Evolutionary conservation across 495 filamentous ascomycete species (phyloP).

Genomic region (Aspergillus steynii): DNA sequence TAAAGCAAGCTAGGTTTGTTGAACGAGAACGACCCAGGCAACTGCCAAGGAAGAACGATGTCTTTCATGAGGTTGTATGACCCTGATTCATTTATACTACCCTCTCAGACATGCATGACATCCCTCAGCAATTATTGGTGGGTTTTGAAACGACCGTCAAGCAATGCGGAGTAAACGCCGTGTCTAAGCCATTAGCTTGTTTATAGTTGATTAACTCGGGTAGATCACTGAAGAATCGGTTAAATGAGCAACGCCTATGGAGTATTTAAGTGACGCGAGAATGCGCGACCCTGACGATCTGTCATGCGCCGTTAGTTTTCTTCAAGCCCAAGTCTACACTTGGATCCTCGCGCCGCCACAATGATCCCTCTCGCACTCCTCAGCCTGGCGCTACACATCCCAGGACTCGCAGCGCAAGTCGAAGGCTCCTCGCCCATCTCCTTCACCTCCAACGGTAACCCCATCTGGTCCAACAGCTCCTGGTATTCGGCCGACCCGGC

Average conservation of each 20-base stretch:
- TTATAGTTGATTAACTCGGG: not conserved
- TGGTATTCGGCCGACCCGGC: constrained; percentile 7
- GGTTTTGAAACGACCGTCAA: not conserved
- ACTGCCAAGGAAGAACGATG: no score
- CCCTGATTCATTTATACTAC: not conserved
- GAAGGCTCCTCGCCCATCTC: not conserved
- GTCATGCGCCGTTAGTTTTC: no score
- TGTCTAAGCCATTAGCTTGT: not conserved
- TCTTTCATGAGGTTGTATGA: not conserved
- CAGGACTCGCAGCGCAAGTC: not conserved
- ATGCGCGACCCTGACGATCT: no score
- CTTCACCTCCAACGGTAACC: constrained; percentile 4
- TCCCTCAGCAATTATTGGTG: not conserved
- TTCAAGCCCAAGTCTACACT: not conserved
- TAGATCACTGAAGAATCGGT: not conserved
- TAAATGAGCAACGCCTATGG: not conserved
- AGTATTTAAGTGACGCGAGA: no score
- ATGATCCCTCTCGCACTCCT: not conserved
- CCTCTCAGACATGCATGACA: not conserved
- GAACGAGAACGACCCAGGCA: no score
- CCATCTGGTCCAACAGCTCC: constrained; percentile 7
- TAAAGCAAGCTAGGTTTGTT: no score
- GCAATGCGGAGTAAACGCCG: not conserved
- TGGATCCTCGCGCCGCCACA: not conserved
- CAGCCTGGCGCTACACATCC: not conserved